Base-by-base conservation (phyloP, 805 yeast species). In the Saccharomycodes ludwigii region DNA sequence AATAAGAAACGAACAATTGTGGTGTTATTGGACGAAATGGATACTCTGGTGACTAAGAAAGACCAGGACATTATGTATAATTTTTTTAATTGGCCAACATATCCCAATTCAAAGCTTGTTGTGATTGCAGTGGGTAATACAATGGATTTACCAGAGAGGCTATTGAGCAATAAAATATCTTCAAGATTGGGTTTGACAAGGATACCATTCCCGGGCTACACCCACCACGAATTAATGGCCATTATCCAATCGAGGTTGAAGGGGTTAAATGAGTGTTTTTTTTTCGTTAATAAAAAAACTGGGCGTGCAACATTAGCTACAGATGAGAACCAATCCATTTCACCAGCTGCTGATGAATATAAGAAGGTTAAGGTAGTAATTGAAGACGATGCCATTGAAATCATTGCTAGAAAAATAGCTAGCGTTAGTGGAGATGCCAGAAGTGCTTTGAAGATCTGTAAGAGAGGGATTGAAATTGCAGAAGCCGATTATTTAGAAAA, bases 401-500 rank as follows among this genome's bases (percentile, higher is more conserved):
- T 80, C 61, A 95, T 95, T 0, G 73, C 95, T 2, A 68, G 96
- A 55, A 86, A 85, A 52, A 93, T 91, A 27, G 95, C 97, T 4
- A 74, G 91, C 56, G 96, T 91, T 3, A 81, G 93, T 50, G 98
- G 99, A 36, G 99, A 91, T 61, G 98, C 96, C 1, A 66, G 99
- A 46, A 63, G 97, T 37, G 96, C 95, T 0, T 61, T 91, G 34
- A 79, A 79, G 35, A 80, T 91, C 16, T 80, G 95, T 47, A 67
- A 86, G 23, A 61, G 96, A 35, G 95, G 96, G 0, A 78, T 86
- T 6, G 95, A 84, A 48, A 63, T 86, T 19, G 94, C 95, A 0
- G 93, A 83, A 46, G 47, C 56, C 21, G 80, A 76, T 37, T 71
- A 65, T 44, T 45, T 65, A 47, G 44, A 49, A 23, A 54, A 57